phyloP scores from a whole-genome alignment of 2,329 filamentous ascomycete species.

The Aureobasidium melanogenum region DNA sequence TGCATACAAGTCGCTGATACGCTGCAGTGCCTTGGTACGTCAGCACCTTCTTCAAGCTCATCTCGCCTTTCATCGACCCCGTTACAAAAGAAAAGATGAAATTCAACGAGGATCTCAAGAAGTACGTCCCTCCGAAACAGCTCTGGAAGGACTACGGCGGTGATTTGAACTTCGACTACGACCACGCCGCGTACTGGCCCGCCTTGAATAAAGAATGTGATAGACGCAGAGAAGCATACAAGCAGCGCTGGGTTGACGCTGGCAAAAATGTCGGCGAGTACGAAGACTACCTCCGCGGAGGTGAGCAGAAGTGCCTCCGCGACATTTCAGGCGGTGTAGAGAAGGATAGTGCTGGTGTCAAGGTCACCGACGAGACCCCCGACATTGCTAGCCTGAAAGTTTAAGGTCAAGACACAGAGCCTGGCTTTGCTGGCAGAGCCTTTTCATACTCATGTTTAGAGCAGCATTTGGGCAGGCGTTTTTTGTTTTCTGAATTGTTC shows the following conservation, averaged over 20 bases:
- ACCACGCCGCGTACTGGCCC: constrained; percentile 84
- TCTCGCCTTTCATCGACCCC: constrained; percentile 94
- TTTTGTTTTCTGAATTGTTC: not conserved
- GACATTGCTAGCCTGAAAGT: constrained; percentile 18
- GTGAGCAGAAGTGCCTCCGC: constrained; percentile 27
- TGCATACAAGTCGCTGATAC: not conserved
- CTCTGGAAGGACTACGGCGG: constrained; percentile 74
- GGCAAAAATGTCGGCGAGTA: constrained; percentile 78
- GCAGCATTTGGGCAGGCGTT: constrained; percentile 7
- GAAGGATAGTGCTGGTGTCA: constrained; percentile 3
- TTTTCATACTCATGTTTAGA: not conserved
- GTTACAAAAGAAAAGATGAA: constrained; percentile 90
- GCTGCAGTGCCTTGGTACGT: constrained; percentile 76
- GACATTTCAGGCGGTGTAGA: constrained; percentile 17
- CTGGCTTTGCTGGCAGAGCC: constrained; percentile 9
- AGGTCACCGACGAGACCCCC: constrained; percentile 15
- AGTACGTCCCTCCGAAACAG: constrained; percentile 73
- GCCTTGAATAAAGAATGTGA: constrained; percentile 64
- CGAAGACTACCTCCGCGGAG: constrained; percentile 81
- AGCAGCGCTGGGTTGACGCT: constrained; percentile 65
- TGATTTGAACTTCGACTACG: constrained; percentile 80
- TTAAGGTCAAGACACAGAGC: not conserved
- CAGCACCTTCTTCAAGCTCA: constrained; percentile 89
- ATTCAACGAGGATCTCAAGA: constrained; percentile 85
- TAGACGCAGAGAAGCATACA: constrained; percentile 53